Evolutionary conservation across 306 rosid genomes (phyloP), one percentile per base, ranked within the genome.

Genomic region (Acacia acuminata): DNA sequence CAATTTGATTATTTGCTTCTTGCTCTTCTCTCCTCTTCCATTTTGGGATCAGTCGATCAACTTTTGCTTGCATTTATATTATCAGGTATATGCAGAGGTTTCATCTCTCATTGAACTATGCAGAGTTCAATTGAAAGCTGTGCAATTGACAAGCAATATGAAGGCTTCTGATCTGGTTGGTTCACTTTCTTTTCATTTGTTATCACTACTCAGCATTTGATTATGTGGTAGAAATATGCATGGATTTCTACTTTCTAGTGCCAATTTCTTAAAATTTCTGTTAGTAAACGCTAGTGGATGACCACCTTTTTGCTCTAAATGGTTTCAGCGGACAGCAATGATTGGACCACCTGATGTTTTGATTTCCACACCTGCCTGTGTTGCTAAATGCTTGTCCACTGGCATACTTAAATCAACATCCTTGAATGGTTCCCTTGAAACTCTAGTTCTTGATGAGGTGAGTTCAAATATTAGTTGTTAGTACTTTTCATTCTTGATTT

Each of bases 381-480:
- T 96, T 11, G 88, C 95, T 2, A 96, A 94, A 85, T 92, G 99
- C 90, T 87, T 96, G 88, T 91, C 94, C 11, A 67, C 78, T 55
- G 91, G 85, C 44, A 77, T 90, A 86, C 94, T 96, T 79, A 83
- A 83, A 83, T 34, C 91, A 5, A 27, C 88, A 43, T 91, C 97
- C 60, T 82, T 96, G 70, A 84, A 51, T 6, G 76, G 71, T 65
- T 94, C 98, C 3, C 94, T 96, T 22, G 92, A 94, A 88, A 86
- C 94, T 86, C 94, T 94, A n/a, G 96, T 96, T 80, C 98, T 96
- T 20, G 99, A 96, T 79, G 99, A 96, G 99, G 98, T 92, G 82
- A 76, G 78, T 48, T 30, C 30, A 17, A 24, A 71, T 66, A 67
- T 24, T 70, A 20, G 44, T 45, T 51, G 24, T 66, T 27, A 20